Base-by-base conservation (phyloP, 306 rosid genomes). In the Ormosia emarginata region DNA sequence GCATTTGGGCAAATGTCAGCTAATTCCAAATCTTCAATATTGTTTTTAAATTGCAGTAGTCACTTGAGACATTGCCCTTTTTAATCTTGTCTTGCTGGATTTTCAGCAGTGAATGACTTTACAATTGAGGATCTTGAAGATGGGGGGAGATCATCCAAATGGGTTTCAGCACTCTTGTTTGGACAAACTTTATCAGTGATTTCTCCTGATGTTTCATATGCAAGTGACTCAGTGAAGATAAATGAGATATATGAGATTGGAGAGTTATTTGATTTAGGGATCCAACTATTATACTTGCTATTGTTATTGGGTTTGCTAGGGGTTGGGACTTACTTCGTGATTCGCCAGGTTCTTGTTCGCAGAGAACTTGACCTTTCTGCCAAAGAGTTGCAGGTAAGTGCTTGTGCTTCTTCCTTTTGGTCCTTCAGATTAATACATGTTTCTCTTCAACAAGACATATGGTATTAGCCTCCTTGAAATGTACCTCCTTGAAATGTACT, bases 321-420 rank as follows among this genome's bases (percentile, higher is more conserved):
- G 53, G 78, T 70, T 29, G 97, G 97, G 73, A 85, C 92, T 75
- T 92, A 87, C 91, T 92, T 83, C 56, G 94, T 92, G 68, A 82
- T 92, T 62, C 90, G 94, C 58, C 94, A 92, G 84, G 97, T 92
- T 75, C 97, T 92, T 71, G 97, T 92, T 30, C 92, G 97, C 29
- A 88, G 94, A 71, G 97, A 90, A 85, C 97, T 92, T 71, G 97
- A 92, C 70, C 94, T 92, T 85, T 92, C 97, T 74, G 97, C 94
- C 72, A 92, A 92, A 84, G 97, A 90, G 81, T 81, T 92, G 89
- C 94, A 88, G 89, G 97, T 92, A 61, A 75, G 64, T 67, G 7
- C 39, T 24, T 24, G 24, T 24, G 24, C 24, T 24, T 47, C 80
- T 18, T 81, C 65, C 71, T 73, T 30, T 14, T 53, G 2, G 24